phyloP scores from a whole-genome alignment of 805 yeast genomes.

The Gaillardinia entomophila region DNA sequence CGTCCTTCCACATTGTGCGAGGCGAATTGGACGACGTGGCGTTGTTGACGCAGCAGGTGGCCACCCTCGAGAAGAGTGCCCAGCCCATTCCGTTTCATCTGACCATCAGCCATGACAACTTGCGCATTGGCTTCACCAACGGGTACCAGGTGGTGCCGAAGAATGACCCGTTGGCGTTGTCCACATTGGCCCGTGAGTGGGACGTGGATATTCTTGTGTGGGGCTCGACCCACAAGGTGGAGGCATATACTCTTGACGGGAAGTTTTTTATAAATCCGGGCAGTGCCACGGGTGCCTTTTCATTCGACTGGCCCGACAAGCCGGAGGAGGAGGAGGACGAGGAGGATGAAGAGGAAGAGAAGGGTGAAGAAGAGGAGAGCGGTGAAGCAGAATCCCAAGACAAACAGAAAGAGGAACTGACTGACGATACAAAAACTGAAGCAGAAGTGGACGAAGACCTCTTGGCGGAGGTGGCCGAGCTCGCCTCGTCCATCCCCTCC shows the following conservation, averaged over 20 bases:
- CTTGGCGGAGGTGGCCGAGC: slow-evolving; percentile 13
- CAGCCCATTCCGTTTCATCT: slow-evolving; percentile 51
- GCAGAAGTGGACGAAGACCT: slow-evolving; percentile 6
- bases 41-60: slow-evolving; percentile 27
- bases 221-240: slow-evolving; percentile 92
- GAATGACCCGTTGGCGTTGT: slow-evolving; percentile 78
- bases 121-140: slow-evolving; percentile 78
- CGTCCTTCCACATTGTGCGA: slow-evolving; percentile 67
- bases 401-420: slow-evolving; percentile 6
- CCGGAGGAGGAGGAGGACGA: slow-evolving; percentile 42
- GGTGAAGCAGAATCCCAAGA: slow-evolving; percentile 21
- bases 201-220: slow-evolving; percentile 87
- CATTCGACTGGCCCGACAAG: slow-evolving; percentile 54
- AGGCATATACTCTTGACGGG: slow-evolving; percentile 88
- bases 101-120: slow-evolving; percentile 61
- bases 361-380: slow-evolving; percentile 12
- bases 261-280: slow-evolving; percentile 96
- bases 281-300: slow-evolving; percentile 88
- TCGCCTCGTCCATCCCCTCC: slow-evolving; percentile 53
- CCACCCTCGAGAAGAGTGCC: slow-evolving; percentile 7
- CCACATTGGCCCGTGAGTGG: slow-evolving; percentile 80
- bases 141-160: slow-evolving; percentile 83
- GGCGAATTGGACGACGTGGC: slow-evolving; percentile 72
- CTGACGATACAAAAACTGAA: slow-evolving; percentile 1
- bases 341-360: slow-evolving; percentile 17